Conservation (phyloP, 78 protist species). For the Planoprotostelium fungivorum region DNA sequence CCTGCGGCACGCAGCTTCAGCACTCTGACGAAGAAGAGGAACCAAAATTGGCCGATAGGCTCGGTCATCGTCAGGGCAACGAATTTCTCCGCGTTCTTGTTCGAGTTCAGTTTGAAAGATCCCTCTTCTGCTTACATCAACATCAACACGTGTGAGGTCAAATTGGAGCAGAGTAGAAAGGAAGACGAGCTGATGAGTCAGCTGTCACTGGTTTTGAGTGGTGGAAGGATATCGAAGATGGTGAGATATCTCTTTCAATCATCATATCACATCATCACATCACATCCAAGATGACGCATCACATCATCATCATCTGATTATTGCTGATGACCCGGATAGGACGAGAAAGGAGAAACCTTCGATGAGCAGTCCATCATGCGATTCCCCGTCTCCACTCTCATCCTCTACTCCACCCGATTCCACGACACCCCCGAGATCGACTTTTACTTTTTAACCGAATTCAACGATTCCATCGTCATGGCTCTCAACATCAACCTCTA, state of each 20-base stretch:
- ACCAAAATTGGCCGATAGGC: background rate
- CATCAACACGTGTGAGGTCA: background rate
- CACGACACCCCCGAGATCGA: slow-evolving; percentile 16
- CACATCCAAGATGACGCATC: no score
- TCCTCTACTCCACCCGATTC: slow-evolving; percentile 33
- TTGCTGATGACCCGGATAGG: no score
- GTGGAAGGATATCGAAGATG: background rate
- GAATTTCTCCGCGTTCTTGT: background rate
- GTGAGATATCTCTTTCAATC: background rate
- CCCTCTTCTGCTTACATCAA: background rate
- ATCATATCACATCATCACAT: background rate
- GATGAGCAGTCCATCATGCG: slow-evolving; percentile 16
- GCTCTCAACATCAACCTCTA: slow-evolving; percentile 33
- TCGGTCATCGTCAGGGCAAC: background rate
- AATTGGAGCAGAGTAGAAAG: background rate
- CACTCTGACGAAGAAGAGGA: background rate
- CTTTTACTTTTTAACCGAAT: slow-evolving; percentile 47
- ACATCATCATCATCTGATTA: no score
- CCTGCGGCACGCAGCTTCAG: background rate
- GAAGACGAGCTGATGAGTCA: background rate
- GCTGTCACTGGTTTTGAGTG: background rate
- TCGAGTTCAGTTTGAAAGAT: background rate
- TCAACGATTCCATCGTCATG: slow-evolving; percentile 53
- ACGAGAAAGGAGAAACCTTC: background rate
- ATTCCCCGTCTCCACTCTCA: slow-evolving; percentile 41